phyloP scores from a whole-genome alignment of 495 filamentous ascomycete species.

The Chlorociboria aeruginascens region DNA sequence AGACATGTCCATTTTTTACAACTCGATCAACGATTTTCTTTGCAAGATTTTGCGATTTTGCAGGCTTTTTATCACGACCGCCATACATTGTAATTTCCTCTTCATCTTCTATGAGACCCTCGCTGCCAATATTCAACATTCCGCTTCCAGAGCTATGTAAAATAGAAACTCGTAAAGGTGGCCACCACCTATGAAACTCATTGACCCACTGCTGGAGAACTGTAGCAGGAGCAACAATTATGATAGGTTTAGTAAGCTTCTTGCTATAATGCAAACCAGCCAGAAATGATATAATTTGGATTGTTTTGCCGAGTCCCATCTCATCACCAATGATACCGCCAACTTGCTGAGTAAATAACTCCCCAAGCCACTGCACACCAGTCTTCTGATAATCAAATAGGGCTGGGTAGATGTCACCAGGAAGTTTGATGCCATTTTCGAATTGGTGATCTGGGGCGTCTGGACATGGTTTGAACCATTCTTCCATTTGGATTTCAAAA shows the following conservation, averaged over 20 bases:
- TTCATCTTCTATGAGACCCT: slow-evolving; percentile 60
- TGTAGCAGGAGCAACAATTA: slow-evolving; percentile 87
- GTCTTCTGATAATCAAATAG: slow-evolving; percentile 95
- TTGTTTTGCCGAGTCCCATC: slow-evolving; percentile 96
- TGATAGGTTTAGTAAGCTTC: slow-evolving; percentile 66
- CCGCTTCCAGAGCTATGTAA: slow-evolving; percentile 91
- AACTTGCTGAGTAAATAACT: slow-evolving; percentile 76
- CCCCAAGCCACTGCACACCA: slow-evolving; percentile 92
- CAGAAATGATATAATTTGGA: slow-evolving; percentile 85
- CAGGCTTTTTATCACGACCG: slow-evolving; percentile 24
- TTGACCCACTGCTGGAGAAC: slow-evolving; percentile 96
- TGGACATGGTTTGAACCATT: slow-evolving; percentile 83
- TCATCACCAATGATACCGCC: slow-evolving; percentile 95
- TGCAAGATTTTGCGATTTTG: slow-evolving; percentile 46
- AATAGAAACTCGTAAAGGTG: slow-evolving; percentile 84
- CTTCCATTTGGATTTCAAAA: slow-evolving; percentile 37
- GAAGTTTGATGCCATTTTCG: slow-evolving; percentile 64
- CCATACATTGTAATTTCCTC: slow-evolving; percentile 28
- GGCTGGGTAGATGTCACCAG: slow-evolving; percentile 81
- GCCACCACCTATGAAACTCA: slow-evolving; percentile 98
- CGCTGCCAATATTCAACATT: slow-evolving; percentile 70
- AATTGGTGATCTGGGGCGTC: slow-evolving; percentile 59
- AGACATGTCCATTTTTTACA: slow-evolving; percentile 74
- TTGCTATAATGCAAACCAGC: slow-evolving; percentile 85
- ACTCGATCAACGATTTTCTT: slow-evolving; percentile 74